Conservation (phyloP, 1,284 basidiomycete genomes). For the Peniophora sp. region DNA sequence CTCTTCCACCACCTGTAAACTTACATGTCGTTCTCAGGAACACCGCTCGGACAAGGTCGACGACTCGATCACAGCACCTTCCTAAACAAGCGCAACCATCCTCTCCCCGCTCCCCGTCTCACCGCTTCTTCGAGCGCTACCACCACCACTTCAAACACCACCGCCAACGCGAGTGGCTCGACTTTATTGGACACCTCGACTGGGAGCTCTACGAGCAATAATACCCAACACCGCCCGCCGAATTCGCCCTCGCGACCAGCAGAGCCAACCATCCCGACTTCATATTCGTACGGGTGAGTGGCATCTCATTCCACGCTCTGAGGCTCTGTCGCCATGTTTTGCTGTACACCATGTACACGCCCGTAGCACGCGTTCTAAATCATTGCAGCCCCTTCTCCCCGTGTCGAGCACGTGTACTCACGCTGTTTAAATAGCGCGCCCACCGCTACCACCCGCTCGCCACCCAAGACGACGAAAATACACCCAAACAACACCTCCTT, state of each 20-base stretch:
- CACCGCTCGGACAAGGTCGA: slow-evolving; percentile 75
- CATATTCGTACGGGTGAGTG: slow-evolving; percentile 63
- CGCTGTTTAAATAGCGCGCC: slow-evolving; percentile 39
- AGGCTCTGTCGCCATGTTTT: background rate
- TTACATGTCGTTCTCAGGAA: slow-evolving; percentile 79
- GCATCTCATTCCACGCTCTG: background rate
- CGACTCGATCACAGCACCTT: slow-evolving; percentile 73
- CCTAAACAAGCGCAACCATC: slow-evolving; percentile 52
- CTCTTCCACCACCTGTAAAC: too few relatives aligned
- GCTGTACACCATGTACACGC: background rate
- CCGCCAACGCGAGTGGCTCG: too few relatives aligned
- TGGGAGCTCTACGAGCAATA: too few relatives aligned
- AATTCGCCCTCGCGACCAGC: slow-evolving; percentile 27
- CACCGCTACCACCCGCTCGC: slow-evolving; percentile 47
- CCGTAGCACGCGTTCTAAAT: background rate
- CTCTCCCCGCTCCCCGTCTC: slow-evolving; percentile 18
- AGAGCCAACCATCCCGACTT: slow-evolving; percentile 37
- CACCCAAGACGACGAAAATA: slow-evolving; percentile 33
- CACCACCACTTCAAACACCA: slow-evolving; percentile 2
- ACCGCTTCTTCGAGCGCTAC: slow-evolving; percentile 8
- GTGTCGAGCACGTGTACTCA: slow-evolving; percentile 12
- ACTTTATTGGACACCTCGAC: too few relatives aligned
- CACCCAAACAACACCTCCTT: slow-evolving; percentile 13
- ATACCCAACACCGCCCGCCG: slow-evolving; percentile 18
- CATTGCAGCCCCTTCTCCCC: slow-evolving; percentile 2